Percentiles rank a stretch among this genome's conserved stretches.
These are phyloP conservation scores for Margaritispora aquatica DNA, from an alignment of 495 filamentous ascomycete genomes.

Conservation along the genomic window DNA sequence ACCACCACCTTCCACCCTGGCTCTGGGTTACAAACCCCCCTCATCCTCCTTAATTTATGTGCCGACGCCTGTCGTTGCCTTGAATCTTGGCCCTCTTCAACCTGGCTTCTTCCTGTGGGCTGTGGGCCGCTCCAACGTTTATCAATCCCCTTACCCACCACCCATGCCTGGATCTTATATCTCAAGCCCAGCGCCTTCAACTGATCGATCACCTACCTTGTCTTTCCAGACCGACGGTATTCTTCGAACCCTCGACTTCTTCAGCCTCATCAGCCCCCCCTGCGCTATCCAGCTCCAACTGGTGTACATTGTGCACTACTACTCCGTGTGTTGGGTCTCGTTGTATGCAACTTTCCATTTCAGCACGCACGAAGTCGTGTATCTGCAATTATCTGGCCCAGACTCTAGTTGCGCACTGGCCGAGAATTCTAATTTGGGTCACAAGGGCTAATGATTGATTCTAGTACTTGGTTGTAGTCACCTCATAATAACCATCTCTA, in stretches of 20 bases:
- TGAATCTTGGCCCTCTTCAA: neutral
- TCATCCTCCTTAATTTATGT: constrained; percentile 26
- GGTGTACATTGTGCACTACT: constrained; percentile 9
- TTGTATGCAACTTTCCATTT: constrained; percentile 20
- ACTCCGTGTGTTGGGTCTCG: constrained; percentile 1
- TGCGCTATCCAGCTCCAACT: constrained; percentile 15
- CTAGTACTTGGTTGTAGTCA: no score
- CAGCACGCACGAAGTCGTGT: constrained; percentile 6
- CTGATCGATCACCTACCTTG: constrained; percentile 17
- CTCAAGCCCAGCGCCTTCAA: constrained; percentile 18
- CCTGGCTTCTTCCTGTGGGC: constrained; percentile 1
- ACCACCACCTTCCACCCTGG: constrained; percentile 8
- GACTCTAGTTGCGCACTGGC: neutral
- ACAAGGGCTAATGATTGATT: no score
- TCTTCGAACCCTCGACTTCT: constrained; percentile 10
- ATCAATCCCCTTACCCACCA: constrained; percentile 23
- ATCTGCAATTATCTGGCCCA: neutral
- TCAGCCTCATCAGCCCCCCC: constrained; percentile 18
- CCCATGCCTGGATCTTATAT: constrained; percentile 26
- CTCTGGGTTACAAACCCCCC: constrained; percentile 15
- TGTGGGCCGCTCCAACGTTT: constrained; percentile 2
- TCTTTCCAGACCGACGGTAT: constrained; percentile 20
- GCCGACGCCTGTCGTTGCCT: constrained; percentile 19
- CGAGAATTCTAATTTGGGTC: no score
- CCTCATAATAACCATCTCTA: no score